These are phyloP conservation scores for Verticillium dahliae DNA, from an alignment of 2,329 filamentous ascomycete genomes.

Conservation along the genomic window DNA sequence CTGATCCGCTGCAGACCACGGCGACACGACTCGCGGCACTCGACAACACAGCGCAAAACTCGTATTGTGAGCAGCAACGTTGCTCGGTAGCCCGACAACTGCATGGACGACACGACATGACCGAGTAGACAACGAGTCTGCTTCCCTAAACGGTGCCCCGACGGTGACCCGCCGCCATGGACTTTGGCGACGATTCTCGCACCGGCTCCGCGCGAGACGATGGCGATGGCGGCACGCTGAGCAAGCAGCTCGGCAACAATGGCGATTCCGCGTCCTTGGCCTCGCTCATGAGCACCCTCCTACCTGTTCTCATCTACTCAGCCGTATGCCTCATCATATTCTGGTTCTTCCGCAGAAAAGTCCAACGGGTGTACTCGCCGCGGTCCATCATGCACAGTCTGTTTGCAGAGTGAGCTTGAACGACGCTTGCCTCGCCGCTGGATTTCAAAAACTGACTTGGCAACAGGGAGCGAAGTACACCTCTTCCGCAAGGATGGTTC, in stretches of 20 bases:
- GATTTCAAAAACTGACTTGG: not conserved
- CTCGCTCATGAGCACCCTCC: slow-evolving; percentile 41
- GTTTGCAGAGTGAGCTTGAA: slow-evolving; percentile 36
- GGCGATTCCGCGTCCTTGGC: slow-evolving; percentile 33
- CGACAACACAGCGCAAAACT: not conserved
- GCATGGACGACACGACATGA: not conserved
- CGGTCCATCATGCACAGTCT: slow-evolving; percentile 44
- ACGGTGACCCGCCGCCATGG: not conserved
- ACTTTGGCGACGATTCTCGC: slow-evolving; percentile 25
- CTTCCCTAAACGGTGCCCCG: not conserved
- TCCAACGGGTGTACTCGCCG: slow-evolving; percentile 48
- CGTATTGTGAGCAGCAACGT: not conserved
- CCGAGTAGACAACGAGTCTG: not conserved
- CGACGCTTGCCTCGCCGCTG: not conserved
- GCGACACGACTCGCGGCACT: not conserved
- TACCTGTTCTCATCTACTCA: slow-evolving; percentile 44
- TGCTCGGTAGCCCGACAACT: not conserved
- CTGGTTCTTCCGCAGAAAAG: slow-evolving; percentile 38
- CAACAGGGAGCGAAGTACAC: slow-evolving; percentile 6
- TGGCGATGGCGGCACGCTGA: slow-evolving; percentile 28
- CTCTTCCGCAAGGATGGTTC: slow-evolving; percentile 52
- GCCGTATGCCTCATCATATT: slow-evolving; percentile 45
- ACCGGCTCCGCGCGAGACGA: slow-evolving; percentile 36
- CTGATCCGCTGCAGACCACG: not conserved
- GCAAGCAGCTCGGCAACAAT: slow-evolving; percentile 21